Conservation (phyloP, 768 basidiomycete species). For the Trametes punicea region DNA sequence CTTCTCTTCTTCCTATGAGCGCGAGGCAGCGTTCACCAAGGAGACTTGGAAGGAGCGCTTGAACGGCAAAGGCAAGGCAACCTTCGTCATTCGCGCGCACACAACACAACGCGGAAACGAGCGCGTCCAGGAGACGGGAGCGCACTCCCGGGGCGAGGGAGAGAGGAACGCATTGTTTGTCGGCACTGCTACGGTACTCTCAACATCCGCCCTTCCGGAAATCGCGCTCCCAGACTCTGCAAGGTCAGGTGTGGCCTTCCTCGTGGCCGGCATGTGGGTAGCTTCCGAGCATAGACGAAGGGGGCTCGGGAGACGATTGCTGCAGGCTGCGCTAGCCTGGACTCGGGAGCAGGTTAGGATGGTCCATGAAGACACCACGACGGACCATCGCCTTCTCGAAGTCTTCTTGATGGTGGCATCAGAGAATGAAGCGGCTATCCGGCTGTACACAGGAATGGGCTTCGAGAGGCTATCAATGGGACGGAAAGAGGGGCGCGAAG, state of each 20-base stretch:
- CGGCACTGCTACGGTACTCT: neutral
- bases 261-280: constrained; percentile 8
- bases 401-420: too few relatives aligned
- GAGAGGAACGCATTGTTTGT: neutral
- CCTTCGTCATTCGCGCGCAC: neutral
- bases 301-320: too few relatives aligned
- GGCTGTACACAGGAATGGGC: too few relatives aligned
- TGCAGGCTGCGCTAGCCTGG: too few relatives aligned
- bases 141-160: too few relatives aligned
- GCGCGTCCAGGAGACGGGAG: neutral
- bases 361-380: too few relatives aligned
- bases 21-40: neutral
- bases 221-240: neutral
- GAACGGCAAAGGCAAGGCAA: neutral
- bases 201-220: neutral
- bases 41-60: neutral
- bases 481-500: too few relatives aligned
- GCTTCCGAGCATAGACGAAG: neutral
- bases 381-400: too few relatives aligned
- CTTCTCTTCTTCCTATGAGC: constrained; percentile 1
- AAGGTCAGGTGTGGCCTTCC: neutral
- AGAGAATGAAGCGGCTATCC: too few relatives aligned
- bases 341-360: too few relatives aligned
- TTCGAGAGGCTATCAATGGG: too few relatives aligned
- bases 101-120: too few relatives aligned